Base-by-base conservation (phyloP, 1,139 yeast genomes). In the Barnettozyma hawaiiensis region DNA sequence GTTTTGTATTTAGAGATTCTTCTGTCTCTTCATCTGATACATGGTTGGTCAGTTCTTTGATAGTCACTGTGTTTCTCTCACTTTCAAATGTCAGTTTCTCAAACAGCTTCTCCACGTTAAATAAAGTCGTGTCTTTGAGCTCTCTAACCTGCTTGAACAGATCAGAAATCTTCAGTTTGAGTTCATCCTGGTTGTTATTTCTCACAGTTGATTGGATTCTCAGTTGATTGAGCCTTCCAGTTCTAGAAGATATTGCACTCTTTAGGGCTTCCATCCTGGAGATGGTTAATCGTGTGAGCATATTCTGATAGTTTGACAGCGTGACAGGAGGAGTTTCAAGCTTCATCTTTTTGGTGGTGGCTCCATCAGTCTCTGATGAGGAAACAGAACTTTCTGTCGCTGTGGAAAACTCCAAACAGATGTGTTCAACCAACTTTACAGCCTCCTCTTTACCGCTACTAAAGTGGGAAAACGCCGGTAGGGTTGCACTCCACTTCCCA, bases 121-220 rank as follows among this genome's bases (percentile, higher is more conserved):
- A 60, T 7, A 31, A 11, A 1, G 77, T 73, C 18, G 66, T 67
- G 24, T 76, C 81, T 49, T 76, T 77, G 18, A 71, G 53, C 23
- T 67, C 69, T 43, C 77, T 70, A 11, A 73, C 60, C 38, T 67
- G 65, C 41, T 69, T 69, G 56, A 76, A 81, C 19, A 62, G 56
- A 3, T 58, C 62, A 0, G 81, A 83, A 16, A 79, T 73, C 16
- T 61, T 56, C 2, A 63, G 69, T 52, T 78, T 75, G 32, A 60
- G 48, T 1, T 57, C 59, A 57, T 83, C 92, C 32, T 74, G 63
- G 12, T 61, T 55, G 6, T 64, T 51, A 51, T 81, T 86, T 39
- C 78, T 62, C 23, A 62, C 54, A 1, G 82, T 72, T 48, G 80
- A 82, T 22, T 60, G 58, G 3, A 57, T 41, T 47, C 78, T 66